These are phyloP conservation scores for Carpinus fangiana DNA, from an alignment of 306 rosid species.

Conservation along the genomic window DNA sequence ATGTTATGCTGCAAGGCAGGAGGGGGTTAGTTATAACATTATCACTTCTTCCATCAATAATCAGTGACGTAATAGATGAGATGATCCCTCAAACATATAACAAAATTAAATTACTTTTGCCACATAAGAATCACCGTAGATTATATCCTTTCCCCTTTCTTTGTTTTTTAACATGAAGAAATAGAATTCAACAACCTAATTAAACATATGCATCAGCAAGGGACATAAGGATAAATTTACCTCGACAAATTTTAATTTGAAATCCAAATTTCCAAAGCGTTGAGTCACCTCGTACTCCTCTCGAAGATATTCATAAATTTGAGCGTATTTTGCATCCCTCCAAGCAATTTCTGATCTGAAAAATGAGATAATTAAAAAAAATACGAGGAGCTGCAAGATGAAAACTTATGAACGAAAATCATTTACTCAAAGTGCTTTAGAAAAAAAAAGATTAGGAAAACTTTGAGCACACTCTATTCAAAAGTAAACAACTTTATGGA, in stretches of 20 bases:
- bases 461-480: background rate
- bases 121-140: no score
- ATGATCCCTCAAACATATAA: background rate
- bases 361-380: constrained; percentile 26
- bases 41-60: background rate
- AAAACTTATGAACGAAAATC: constrained; percentile 16
- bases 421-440: constrained; percentile 13
- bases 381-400: constrained; percentile 13
- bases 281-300: constrained; percentile 96
- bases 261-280: constrained; percentile 90
- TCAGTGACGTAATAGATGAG: background rate
- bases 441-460: constrained; percentile 2
- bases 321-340: constrained; percentile 95
- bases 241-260: constrained; percentile 88
- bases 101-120: background rate
- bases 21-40: background rate
- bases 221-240: constrained; percentile 28
- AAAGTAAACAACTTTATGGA: background rate
- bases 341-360: constrained; percentile 95
- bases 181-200: background rate
- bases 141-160: no score
- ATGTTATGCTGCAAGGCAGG: constrained; percentile 79
- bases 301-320: constrained; percentile 79
- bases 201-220: background rate
- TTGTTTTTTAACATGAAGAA: background rate